These are phyloP conservation scores for Asterophora lycoperdoides DNA, from an alignment of 768 basidiomycete genomes.

Conservation along the genomic window DNA sequence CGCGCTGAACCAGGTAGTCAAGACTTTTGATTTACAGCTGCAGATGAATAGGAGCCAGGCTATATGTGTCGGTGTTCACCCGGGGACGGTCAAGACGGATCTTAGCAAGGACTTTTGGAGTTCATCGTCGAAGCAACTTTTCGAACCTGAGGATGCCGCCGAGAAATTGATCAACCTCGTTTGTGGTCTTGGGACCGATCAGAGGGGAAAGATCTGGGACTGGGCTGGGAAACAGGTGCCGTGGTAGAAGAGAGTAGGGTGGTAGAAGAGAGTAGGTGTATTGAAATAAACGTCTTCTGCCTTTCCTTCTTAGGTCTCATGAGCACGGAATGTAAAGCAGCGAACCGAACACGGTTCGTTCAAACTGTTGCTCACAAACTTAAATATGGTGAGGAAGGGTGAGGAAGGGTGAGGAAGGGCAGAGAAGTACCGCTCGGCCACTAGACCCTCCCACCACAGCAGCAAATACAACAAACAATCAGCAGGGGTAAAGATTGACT, in stretches of 20 bases:
- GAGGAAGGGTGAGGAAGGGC: too few species aligned
- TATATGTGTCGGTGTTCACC: constrained; percentile 54
- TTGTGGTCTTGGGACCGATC: constrained; percentile 30
- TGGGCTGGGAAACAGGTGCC: constrained; percentile 50
- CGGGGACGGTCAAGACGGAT: constrained; percentile 58
- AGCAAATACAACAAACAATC: neutral
- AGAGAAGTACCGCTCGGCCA: constrained; percentile 11
- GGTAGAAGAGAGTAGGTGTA: too few species aligned
- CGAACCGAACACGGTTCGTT: neutral
- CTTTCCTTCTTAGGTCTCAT: too few species aligned
- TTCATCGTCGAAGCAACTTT: constrained; percentile 37
- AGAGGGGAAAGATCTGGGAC: constrained; percentile 54
- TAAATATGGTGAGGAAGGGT: too few species aligned
- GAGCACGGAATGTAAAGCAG: neutral
- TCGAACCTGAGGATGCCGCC: constrained; percentile 50
- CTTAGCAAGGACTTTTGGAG: constrained; percentile 53
- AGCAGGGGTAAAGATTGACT: neutral
- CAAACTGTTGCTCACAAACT: neutral
- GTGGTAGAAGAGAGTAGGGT: constrained; percentile 26
- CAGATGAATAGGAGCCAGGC: constrained; percentile 42
- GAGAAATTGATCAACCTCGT: constrained; percentile 44
- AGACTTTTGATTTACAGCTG: constrained; percentile 55
- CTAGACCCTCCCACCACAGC: constrained; percentile 17
- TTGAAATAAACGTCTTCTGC: too few species aligned
- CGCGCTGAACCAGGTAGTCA: constrained; percentile 59